Percentiles rank a stretch among this genome's conserved stretches.
Evolutionary conservation across 768 basidiomycete species (phyloP).

Genomic region (Suillus ampliporus): DNA sequence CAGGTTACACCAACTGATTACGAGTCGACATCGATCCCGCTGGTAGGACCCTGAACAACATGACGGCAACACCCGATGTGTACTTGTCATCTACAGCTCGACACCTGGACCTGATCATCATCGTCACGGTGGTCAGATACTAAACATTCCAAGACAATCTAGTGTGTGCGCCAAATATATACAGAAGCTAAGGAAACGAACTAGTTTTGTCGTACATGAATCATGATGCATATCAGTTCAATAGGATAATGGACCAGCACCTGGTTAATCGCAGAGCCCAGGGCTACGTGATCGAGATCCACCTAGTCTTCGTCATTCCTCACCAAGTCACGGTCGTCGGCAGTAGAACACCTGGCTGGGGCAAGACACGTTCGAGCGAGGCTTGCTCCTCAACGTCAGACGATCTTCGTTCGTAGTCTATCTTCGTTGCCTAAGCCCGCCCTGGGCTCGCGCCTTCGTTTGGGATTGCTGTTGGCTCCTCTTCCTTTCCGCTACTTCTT

Average conservation of each 20-base stretch:
- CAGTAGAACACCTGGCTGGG: slow-evolving; percentile 33
- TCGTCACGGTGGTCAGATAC: not conserved
- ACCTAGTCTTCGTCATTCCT: slow-evolving; percentile 28
- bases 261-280: not conserved
- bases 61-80: not conserved
- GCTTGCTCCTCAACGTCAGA: slow-evolving; percentile 22
- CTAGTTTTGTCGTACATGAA: not conserved
- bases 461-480: too few relatives aligned
- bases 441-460: too few relatives aligned
- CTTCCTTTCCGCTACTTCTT: too few relatives aligned
- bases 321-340: slow-evolving; percentile 41
- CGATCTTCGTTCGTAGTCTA: slow-evolving; percentile 29
- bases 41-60: too few relatives aligned
- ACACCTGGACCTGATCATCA: too few relatives aligned
- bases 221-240: not conserved
- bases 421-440: slow-evolving; percentile 27
- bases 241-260: not conserved
- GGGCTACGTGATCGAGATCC: not conserved
- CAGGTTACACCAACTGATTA: too few relatives aligned
- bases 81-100: not conserved
- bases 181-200: not conserved
- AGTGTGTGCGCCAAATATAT: not conserved
- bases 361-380: not conserved
- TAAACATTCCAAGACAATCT: not conserved
- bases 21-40: too few relatives aligned